Conservation (phyloP, 1,284 basidiomycete genomes). For the Moesziomyces antarcticus region DNA sequence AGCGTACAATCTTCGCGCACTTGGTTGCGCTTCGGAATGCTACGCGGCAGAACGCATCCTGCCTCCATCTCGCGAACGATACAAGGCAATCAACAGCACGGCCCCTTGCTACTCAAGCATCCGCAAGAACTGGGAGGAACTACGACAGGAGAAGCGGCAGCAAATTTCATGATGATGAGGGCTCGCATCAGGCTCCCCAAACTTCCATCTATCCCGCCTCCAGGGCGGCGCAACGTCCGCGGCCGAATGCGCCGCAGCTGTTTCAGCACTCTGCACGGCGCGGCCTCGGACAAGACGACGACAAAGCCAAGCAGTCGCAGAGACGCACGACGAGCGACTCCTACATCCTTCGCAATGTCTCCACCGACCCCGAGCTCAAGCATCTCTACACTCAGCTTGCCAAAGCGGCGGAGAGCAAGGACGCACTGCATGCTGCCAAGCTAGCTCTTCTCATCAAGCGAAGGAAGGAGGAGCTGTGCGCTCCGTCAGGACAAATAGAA, state of each 20-base stretch:
- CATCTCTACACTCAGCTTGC: conserved; percentile 34
- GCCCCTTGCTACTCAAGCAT: background rate
- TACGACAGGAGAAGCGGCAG: background rate
- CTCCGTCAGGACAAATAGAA: background rate
- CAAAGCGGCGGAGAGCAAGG: conserved; percentile 21
- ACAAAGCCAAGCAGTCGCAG: background rate
- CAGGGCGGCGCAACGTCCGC: conserved; percentile 24
- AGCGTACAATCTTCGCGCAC: background rate
- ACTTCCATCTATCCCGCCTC: conserved; percentile 38
- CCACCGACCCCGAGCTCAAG: conserved; percentile 33
- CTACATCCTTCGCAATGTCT: conserved; percentile 32
- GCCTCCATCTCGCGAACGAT: background rate
- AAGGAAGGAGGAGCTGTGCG: conserved; percentile 19
- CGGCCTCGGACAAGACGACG: background rate
- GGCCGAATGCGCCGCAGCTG: conserved; percentile 33
- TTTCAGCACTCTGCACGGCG: conserved; percentile 26
- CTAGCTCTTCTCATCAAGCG: conserved; percentile 34
- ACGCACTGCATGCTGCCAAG: conserved; percentile 18
- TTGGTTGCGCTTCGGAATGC: background rate
- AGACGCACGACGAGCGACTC: conserved; percentile 13
- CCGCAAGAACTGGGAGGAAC: background rate
- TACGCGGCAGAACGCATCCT: background rate
- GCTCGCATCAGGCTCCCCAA: background rate
- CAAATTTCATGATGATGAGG: background rate
- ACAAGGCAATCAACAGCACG: background rate